These are phyloP conservation scores for Ophiosphaerella herpotricha DNA, from an alignment of 2,329 filamentous ascomycete genomes.

Conservation along the genomic window DNA sequence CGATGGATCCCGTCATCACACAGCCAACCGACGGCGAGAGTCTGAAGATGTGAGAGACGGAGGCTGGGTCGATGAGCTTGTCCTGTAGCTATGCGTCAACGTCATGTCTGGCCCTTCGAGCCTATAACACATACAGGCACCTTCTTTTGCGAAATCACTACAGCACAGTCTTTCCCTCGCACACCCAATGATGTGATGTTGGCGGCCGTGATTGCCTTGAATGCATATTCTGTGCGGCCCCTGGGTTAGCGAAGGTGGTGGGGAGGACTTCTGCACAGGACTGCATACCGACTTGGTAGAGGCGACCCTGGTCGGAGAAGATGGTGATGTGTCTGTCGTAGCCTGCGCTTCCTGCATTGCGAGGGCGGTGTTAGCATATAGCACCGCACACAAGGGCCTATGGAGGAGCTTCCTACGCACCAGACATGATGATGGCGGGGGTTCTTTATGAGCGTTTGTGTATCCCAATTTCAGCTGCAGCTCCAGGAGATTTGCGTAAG, in stretches of 20 bases:
- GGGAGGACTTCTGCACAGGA: conserved; percentile 4
- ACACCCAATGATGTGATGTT: conserved; percentile 99
- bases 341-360: conserved; percentile 56
- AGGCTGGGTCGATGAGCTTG: conserved; percentile 97
- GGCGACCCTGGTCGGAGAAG: conserved; percentile 96
- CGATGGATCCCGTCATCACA: conserved; percentile 98
- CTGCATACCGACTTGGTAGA: conserved; percentile 96
- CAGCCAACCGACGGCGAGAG: conserved; percentile 95
- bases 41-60: conserved; percentile 96
- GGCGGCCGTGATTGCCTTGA: conserved; percentile 98
- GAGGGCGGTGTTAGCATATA: conserved; percentile 36
- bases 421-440: conserved; percentile 49
- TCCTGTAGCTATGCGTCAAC: conserved; percentile 63
- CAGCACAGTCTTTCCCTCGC: conserved; percentile 94
- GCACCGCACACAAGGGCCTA: conserved; percentile 13
- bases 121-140: conserved; percentile 75
- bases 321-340: conserved; percentile 99
- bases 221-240: conserved; percentile 84
- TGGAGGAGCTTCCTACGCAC: conserved; percentile 35
- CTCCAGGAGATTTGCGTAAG: conserved; percentile 35
- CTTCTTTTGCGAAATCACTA: conserved; percentile 98
- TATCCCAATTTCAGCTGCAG: conserved; percentile 37
- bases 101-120: conserved; percentile 1
- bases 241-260: conserved; percentile 19
- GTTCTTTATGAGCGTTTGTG: conserved; percentile 28